phyloP scores from a whole-genome alignment of 148 eudicot genomes.

The Pouteria glomerata region DNA sequence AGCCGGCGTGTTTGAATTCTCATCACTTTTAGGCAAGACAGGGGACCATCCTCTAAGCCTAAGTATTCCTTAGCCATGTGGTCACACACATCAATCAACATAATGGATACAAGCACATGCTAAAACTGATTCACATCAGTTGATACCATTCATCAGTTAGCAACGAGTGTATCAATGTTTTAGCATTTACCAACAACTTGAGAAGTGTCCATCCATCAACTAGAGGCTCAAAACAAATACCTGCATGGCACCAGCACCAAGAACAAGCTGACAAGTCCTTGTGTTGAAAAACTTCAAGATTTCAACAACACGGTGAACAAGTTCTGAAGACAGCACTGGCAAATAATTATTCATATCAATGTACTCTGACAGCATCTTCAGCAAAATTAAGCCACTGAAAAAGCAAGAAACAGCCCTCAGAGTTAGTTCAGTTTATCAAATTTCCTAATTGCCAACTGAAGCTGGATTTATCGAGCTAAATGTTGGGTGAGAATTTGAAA shows the following conservation, averaged over 20 bases:
- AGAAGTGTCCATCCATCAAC: background rate
- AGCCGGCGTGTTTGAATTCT: background rate
- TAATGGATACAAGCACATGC: background rate
- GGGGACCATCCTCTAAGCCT: background rate
- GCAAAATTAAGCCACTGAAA: constrained; percentile 88
- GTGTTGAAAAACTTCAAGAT: constrained; percentile 90
- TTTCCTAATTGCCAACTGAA: background rate
- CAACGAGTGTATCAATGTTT: background rate
- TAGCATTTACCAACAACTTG: background rate
- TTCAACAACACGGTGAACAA: constrained; percentile 93
- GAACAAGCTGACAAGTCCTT: constrained; percentile 95
- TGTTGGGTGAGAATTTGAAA: background rate
- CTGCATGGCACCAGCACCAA: constrained; percentile 99
- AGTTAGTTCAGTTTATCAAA: constrained; percentile 6
- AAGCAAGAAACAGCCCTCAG: constrained; percentile 10
- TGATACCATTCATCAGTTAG: background rate
- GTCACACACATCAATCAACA: background rate
- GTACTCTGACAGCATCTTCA: constrained; percentile 98
- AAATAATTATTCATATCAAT: constrained; percentile 81
- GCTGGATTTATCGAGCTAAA: background rate
- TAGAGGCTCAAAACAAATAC: constrained; percentile 24
- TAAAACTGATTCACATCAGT: background rate
- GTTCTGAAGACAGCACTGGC: constrained; percentile 79
- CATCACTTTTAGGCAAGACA: background rate
- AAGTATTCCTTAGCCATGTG: background rate